Percentiles rank a stretch among this genome's conserved stretches.
Evolutionary conservation across 2,329 filamentous ascomycete genomes (phyloP).

Genomic region (Fusarium xylarioides): DNA sequence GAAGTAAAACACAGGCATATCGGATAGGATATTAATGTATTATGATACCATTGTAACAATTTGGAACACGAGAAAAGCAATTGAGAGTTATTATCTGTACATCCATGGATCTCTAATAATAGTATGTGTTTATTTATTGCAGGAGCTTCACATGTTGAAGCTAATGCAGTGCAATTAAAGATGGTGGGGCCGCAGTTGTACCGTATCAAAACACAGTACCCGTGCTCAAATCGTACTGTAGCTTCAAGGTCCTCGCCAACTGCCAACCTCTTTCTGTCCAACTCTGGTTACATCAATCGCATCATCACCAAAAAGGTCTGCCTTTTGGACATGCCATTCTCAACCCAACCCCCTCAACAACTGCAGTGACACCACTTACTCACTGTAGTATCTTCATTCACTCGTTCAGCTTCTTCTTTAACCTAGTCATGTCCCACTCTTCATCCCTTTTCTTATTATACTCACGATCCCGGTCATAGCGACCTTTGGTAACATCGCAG

Average conservation of each 20-base stretch:
- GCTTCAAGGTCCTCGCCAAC: conserved; percentile 7
- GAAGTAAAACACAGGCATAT: conserved; percentile 2
- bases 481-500: neutral
- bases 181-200: neutral
- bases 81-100: neutral
- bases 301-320: conserved; percentile 20
- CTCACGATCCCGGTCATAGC: conserved; percentile 22
- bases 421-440: conserved; percentile 43
- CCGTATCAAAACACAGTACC: conserved; percentile 9
- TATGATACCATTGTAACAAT: conserved; percentile 42
- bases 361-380: conserved; percentile 25
- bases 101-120: neutral
- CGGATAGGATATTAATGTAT: conserved; percentile 39
- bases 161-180: conserved; percentile 18
- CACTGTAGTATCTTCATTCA: conserved; percentile 11
- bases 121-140: neutral
- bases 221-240: neutral
- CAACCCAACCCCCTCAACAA: conserved; percentile 33
- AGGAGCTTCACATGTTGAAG: neutral
- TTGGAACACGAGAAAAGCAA: conserved; percentile 4
- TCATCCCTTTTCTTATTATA: conserved; percentile 21
- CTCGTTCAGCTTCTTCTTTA: conserved; percentile 29
- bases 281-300: conserved; percentile 21
- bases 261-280: conserved; percentile 31
- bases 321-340: conserved; percentile 35